Conservation (phyloP, 768 basidiomycete species). For the Jaapia argillacea region DNA sequence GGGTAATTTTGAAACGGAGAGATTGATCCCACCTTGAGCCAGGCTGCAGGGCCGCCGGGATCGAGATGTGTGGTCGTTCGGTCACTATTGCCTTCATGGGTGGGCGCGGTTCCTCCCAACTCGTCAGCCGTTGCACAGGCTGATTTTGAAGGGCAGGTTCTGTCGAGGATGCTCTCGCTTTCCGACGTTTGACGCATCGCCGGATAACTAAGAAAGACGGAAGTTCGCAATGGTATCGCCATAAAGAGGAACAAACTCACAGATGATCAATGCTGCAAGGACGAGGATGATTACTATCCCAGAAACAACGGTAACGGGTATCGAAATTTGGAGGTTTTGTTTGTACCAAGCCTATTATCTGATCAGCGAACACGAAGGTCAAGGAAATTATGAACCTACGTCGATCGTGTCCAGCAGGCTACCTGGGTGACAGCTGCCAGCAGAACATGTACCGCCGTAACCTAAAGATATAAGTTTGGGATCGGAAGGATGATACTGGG, state of each 20-base stretch:
- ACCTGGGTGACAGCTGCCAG: conserved; percentile 53
- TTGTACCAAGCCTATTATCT: conserved; percentile 54
- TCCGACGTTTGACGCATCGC: neutral
- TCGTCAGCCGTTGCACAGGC: neutral
- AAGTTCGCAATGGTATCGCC: conserved; percentile 24
- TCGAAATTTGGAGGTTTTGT: conserved; percentile 69
- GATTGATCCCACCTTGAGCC: neutral
- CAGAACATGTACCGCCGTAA: conserved; percentile 59
- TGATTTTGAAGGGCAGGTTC: neutral
- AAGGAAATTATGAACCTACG: conserved; percentile 22
- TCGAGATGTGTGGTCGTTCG: too few relatives aligned
- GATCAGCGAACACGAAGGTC: conserved; percentile 2
- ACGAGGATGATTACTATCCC: conserved; percentile 52
- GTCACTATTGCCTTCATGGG: too few relatives aligned
- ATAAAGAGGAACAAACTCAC: conserved; percentile 3
- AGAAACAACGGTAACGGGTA: conserved; percentile 68
- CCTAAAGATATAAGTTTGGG: conserved; percentile 26
- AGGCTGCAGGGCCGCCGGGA: neutral
- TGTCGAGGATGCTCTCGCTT: neutral
- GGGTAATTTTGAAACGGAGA: neutral
- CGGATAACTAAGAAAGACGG: conserved; percentile 8
- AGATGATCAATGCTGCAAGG: conserved; percentile 19
- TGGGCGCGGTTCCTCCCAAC: neutral
- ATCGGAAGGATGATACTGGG: conserved; percentile 5
- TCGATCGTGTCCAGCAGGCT: conserved; percentile 50